These are phyloP conservation scores for Tothia fuscella DNA, from an alignment of 2,329 filamentous ascomycete genomes.

Conservation along the genomic window DNA sequence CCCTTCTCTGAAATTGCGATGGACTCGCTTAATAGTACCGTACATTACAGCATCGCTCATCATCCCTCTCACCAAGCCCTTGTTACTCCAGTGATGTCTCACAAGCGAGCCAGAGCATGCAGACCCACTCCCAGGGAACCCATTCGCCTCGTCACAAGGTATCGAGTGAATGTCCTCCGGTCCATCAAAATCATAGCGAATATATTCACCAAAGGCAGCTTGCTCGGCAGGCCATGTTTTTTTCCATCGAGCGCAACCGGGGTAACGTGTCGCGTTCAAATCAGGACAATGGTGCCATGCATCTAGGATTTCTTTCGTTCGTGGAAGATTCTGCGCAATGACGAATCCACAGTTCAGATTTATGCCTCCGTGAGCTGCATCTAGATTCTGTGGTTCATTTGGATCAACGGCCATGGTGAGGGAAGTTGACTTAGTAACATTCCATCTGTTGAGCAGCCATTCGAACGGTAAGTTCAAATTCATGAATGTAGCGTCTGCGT, in stretches of 20 bases:
- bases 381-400: conserved; percentile 13
- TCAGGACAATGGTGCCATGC: conserved; percentile 22
- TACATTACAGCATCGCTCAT: conserved; percentile 10
- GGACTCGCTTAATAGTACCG: no score
- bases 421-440: conserved; percentile 27
- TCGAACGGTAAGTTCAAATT: conserved; percentile 34
- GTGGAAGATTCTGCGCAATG: conserved; percentile 21
- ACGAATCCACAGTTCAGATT: conserved; percentile 30
- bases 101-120: conserved; percentile 13
- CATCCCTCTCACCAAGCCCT: conserved; percentile 8
- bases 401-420: conserved; percentile 31
- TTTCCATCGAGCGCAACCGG: conserved; percentile 18
- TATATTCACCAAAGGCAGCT: conserved; percentile 22
- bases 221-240: conserved; percentile 21
- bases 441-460: conserved; percentile 38
- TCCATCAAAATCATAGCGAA: conserved; percentile 21
- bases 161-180: conserved; percentile 14
- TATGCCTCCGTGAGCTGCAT: conserved; percentile 18
- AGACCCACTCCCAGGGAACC: conserved; percentile 18
- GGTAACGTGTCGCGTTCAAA: conserved; percentile 13
- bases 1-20: no score
- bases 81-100: conserved; percentile 11
- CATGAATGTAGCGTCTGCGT: conserved; percentile 32
- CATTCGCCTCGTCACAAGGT: conserved; percentile 24
- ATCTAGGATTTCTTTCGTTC: conserved; percentile 18